Evolutionary conservation across 1,284 basidiomycete species (phyloP), one percentile per base, ranked within the genome.

Genomic region (Malassezia caprae): DNA sequence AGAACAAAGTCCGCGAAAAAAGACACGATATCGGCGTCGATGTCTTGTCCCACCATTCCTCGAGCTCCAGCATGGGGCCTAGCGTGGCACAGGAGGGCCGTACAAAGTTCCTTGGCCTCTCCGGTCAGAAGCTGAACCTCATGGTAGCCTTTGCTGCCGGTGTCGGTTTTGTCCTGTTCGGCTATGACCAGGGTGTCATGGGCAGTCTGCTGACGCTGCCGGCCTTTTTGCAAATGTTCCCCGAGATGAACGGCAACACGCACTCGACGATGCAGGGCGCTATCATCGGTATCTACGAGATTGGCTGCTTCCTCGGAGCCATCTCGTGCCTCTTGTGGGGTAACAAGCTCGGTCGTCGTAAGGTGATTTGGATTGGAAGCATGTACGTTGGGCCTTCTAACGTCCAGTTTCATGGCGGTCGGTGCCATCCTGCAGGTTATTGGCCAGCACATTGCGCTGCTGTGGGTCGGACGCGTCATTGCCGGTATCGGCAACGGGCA

Each of bases 181-280:
- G 68, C 47, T 71, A 69, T 47, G 68, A 73, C 48, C 68, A 73
- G 51, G 70, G 70, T 64, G 70, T 73, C 19, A 64, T 72, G 43
- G 69, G 69, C 13, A 65, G 65, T 55, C 60, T 73, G 23, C 62
- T 71, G 41, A 70, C 67, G 8, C 60, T 73, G 12, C 62, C 60
- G 0, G 59, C 64, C 8, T 73, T 70, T 62, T 44, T 32, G 23
- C n/a, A 23, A 8, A 52, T 51, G 10, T 73, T 72, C 42, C 70
- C 70, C 17, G 12, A 47, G 21, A 73, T 73, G 46, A 56, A 73
- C 57, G 47, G 28, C 15, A 35, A 23, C 3, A 48, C 23, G 7
- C 7, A 49, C 42, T 56, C 67, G 8, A 52, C 58, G 1, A 58
- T 72, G 2, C 68, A 68, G 26, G 70, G 70, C 56, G 63, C 65